Conservation (phyloP, 345 rosid species). For the Schrenkiella parvula region DNA sequence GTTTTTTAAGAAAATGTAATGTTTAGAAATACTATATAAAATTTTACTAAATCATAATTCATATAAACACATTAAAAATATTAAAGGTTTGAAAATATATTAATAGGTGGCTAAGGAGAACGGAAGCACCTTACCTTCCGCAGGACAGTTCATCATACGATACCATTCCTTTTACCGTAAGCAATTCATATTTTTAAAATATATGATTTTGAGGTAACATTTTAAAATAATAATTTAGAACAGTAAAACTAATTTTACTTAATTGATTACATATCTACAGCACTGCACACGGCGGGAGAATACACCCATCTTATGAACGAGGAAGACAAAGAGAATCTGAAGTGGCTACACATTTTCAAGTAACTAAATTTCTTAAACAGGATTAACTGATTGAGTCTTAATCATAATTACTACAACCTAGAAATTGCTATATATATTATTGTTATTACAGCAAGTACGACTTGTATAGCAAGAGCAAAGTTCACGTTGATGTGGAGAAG, state of each 20-base stretch:
- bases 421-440: neutral
- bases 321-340: slow-evolving; percentile 45
- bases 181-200: neutral
- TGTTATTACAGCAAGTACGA: slow-evolving; percentile 57
- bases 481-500: slow-evolving; percentile 49
- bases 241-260: neutral
- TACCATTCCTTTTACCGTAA: slow-evolving; percentile 64
- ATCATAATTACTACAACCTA: neutral
- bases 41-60: no score
- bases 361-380: slow-evolving; percentile 16
- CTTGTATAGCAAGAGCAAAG: slow-evolving; percentile 65
- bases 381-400: neutral
- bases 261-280: slow-evolving; percentile 25
- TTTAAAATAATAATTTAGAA: neutral
- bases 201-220: neutral
- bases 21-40: no score
- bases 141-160: slow-evolving; percentile 54
- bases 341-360: slow-evolving; percentile 70
- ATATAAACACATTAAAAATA: no score
- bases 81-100: no score
- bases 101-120: slow-evolving; percentile 51
- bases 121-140: slow-evolving; percentile 50
- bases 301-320: slow-evolving; percentile 53
- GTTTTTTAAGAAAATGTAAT: no score
- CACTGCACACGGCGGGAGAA: slow-evolving; percentile 50